Evolutionary conservation across 306 rosid genomes (phyloP), one percentile per base, ranked within the genome.

Genomic region (Alnus glutinosa): DNA sequence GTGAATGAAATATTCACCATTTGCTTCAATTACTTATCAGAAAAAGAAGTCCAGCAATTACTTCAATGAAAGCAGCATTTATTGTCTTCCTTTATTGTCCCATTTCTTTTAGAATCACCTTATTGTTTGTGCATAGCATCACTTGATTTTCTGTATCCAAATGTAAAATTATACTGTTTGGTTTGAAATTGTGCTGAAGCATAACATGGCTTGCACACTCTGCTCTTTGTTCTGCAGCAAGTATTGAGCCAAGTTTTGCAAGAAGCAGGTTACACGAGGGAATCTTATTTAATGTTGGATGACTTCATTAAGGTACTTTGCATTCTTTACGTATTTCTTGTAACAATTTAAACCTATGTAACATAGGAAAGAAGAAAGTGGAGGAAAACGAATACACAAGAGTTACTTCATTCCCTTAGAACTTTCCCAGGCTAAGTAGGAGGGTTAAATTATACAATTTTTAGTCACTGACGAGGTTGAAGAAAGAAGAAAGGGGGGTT

Each of bases 201-300:
- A 49, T 61, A 74, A 14, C 71, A 49, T 54, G 70, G 54, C 69
- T 71, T 82, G n/a, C 57, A 16, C 13, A 66, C 50, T 66, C 32
- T 67, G 48, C 59, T 80, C 48, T 88, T 77, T 73, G 64, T 63
- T 78, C 77, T 81, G 78, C 90, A 91, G 98, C 79, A 86, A 85
- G 93, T 86, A 36, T 85, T 95, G 81, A 79, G 78, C 76, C 89
- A 84, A 77, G 90, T 95, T 80, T 84, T 92, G 42, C 75, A 77
- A 71, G 98, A 95, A 85, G 91, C 94, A n/a, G 98, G 98, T 66
- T 92, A 88, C 90, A 66, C 89, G 37, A 87, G 85, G 83, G 92
- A 83, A 55, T 88, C 92, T 57, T 83, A 75, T 83, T 88, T 95
- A 75, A 82, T 85, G 70, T 79, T 90, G 80, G 90, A 86, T 48